Evolutionary conservation across 2,329 filamentous ascomycete species (phyloP), one percentile per base, ranked within the genome.

Genomic region (Pleurostoma richardsiae): DNA sequence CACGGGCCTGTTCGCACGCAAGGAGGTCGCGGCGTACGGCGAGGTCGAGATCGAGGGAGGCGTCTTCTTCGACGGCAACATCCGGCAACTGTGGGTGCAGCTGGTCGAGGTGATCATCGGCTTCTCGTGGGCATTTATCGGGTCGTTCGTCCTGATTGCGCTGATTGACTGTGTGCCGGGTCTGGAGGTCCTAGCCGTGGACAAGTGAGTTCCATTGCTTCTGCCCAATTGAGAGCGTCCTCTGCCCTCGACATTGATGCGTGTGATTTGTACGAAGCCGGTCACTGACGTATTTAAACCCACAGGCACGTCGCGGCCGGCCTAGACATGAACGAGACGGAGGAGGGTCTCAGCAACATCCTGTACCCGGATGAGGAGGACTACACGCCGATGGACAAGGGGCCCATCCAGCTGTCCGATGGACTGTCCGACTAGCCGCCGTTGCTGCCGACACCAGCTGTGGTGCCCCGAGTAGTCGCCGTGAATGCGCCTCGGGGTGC

Each of bases 41-140:
- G 66, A 64, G 0, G 70, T 71, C 0, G 67, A 71, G 7, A 73
- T 79, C 33, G 55, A 59, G 10, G 74, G 74, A 0, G 76, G 76
- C 4, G 73, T 75, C 1, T 64, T 79, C 47, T 77, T 79, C 50
- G 73, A 79, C 53, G 73, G 74, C 0, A 77, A 80, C 52, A 53
- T 68, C 26, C 59, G 61, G 27, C 75, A 80, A 50, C 57, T 77
- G 1, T 70, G 71, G 19, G 60, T 77, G 5, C 74, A 79, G 57
- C 57, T 77, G 29, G 61, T 77, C 4, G 76, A 79, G 52, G 74
- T 73, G 1, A 28, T 72, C 7, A 66, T 78, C 45, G 74, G 75
- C 1, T 76, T 78, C 49, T 62, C 61, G 0, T 78, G 74, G 74
- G 69, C 68, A 0, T 79, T 78, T 50, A 56, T 67, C 4, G 72